Conservation (phyloP, 345 rosid species). For the Clausena lansium region DNA sequence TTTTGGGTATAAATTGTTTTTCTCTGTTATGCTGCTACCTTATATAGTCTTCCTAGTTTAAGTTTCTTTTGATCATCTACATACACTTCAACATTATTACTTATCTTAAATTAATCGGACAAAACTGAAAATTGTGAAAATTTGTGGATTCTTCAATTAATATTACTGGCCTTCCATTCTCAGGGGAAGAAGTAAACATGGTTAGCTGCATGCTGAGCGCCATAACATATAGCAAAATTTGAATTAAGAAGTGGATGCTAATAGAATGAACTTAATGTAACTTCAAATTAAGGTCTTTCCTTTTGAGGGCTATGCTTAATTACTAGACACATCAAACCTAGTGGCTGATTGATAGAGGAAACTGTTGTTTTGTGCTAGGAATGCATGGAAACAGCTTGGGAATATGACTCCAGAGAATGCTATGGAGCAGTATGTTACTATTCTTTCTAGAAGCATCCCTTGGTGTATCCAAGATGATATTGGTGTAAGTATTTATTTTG, state of each 20-base stretch:
- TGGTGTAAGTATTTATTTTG: slow-evolving; percentile 22
- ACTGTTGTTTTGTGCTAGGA: slow-evolving; percentile 25
- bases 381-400: slow-evolving; percentile 51
- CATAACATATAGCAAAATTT: neutral
- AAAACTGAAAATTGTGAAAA: neutral
- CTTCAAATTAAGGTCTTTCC: neutral
- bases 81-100: neutral
- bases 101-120: neutral
- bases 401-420: slow-evolving; percentile 46
- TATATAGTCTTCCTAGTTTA: neutral
- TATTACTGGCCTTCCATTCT: neutral
- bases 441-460: slow-evolving; percentile 39
- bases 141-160: neutral
- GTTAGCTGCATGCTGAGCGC: neutral
- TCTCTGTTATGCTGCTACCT: neutral
- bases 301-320: neutral
- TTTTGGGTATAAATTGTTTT: neutral
- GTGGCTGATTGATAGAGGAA: neutral
- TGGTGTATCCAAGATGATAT: slow-evolving; percentile 23
- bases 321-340: neutral
- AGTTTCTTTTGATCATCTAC: neutral
- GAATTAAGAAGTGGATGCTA: neutral
- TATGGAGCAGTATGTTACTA: slow-evolving; percentile 47
- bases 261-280: neutral
- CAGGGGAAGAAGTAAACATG: neutral